Conservation (phyloP, 2,329 filamentous ascomycete genomes). For the Venturia pyrina region DNA sequence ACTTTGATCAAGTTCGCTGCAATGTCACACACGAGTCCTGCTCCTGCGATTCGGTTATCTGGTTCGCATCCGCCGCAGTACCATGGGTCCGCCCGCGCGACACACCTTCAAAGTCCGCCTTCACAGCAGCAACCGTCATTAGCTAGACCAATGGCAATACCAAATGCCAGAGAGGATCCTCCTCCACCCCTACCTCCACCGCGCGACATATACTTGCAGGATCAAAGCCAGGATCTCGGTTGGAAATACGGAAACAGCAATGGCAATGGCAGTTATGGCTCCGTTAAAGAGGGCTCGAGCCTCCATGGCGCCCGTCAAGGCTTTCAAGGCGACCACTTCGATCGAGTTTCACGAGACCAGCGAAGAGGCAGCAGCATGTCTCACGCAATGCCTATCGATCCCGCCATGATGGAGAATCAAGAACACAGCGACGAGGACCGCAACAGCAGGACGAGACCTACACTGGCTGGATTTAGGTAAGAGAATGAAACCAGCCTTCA, state of each 20-base stretch:
- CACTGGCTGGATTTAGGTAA: slow-evolving; percentile 33
- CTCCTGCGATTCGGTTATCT: slow-evolving; percentile 10
- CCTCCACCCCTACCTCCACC: slow-evolving; percentile 59
- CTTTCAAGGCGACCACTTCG: slow-evolving; percentile 1
- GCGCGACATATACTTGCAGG: slow-evolving; percentile 45
- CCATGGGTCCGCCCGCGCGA: slow-evolving; percentile 4
- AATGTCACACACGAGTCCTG: slow-evolving; percentile 8
- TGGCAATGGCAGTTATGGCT: slow-evolving; percentile 26
- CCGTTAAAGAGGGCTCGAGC: slow-evolving; percentile 38
- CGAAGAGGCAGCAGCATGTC: slow-evolving; percentile 25
- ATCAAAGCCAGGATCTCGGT: slow-evolving; percentile 48
- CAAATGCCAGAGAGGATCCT: slow-evolving; percentile 41
- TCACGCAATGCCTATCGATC: slow-evolving; percentile 25
- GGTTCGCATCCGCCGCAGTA: slow-evolving; percentile 8
- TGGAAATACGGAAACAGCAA: slow-evolving; percentile 52
- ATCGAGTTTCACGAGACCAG: background rate
- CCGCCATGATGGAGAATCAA: slow-evolving; percentile 25
- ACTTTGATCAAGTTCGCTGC: background rate
- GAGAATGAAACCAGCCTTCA: background rate
- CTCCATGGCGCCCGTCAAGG: slow-evolving; percentile 26
- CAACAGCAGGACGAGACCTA: slow-evolving; percentile 23
- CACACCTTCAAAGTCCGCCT: background rate
- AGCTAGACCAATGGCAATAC: slow-evolving; percentile 53
- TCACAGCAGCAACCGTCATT: slow-evolving; percentile 18
- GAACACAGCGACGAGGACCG: slow-evolving; percentile 29